Base-by-base conservation (phyloP, 2,329 filamentous ascomycete genomes). In the Phyllosticta paracitricarpa region DNA sequence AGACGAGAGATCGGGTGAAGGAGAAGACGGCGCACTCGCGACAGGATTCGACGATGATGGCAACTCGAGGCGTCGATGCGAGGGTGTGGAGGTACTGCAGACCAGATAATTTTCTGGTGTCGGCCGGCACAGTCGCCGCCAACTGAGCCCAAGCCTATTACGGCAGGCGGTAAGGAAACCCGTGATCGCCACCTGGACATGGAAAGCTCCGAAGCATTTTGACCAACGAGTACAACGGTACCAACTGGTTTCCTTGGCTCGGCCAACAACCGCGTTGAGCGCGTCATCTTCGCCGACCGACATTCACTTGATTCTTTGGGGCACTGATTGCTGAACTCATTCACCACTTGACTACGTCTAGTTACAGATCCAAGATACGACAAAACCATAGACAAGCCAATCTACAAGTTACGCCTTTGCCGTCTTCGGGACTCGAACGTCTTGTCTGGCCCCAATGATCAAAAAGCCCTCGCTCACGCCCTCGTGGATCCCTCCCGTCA, bases 401-500 rank as follows among this genome's bases (percentile, higher is more conserved):
- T 48, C 40, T 48, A 48, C 17, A 6, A 48, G 12, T 48, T n/a
- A 19, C 26, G 30, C 25, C 26, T 9, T 19, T 48, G 51, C 55
- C 54, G 48, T 51, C 40, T 61, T 51, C 10, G 58, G 3, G 25
- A 28, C 54, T 6, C 54, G 51, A 12, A 56, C 58, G 19, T 56
- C 52, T 17, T 53, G 30, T 28, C 54, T 57, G 28, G 59, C 33
- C 14, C 59, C 59, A 7, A 61, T 51, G 12, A 61, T 28, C 55
- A 57, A 69, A 70, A 84, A 75, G 0, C 82, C 82, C 63, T 84
- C 79, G 1, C 77, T 79, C 40, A 79, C 75, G 5, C 88, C 86
- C 66, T 89, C 85, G 66, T 84, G 84, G 52, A 90, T 76, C 0
- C 88, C 88, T 14, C 84, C 85, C 1, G 84, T 80, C 57, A 90